Conservation (phyloP, 257 asterid genomes). For the Cinchona pubescens region DNA sequence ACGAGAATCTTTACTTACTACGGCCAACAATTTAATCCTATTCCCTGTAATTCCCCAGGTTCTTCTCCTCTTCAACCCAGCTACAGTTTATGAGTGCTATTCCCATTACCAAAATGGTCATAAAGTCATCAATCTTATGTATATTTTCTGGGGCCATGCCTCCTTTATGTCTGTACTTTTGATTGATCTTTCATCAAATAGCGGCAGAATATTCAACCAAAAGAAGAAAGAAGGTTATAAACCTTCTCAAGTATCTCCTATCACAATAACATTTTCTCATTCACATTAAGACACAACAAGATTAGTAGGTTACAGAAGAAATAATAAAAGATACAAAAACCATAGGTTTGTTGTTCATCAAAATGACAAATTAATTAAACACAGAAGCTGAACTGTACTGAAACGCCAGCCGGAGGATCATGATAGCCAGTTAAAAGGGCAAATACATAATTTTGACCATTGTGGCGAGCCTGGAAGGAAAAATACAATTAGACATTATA, state of each 20-base stretch:
- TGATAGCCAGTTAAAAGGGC: constrained; percentile 73
- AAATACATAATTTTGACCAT: constrained; percentile 73
- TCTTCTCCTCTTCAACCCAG: neutral
- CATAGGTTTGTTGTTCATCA: neutral
- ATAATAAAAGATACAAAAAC: neutral
- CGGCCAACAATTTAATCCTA: neutral
- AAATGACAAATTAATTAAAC: constrained; percentile 5
- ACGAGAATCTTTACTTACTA: neutral
- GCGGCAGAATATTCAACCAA: neutral
- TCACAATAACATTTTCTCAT: neutral
- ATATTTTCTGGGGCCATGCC: neutral
- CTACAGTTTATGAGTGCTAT: neutral
- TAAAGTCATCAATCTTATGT: neutral
- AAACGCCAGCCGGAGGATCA: constrained; percentile 78
- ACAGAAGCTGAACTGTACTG: constrained; percentile 44
- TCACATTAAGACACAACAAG: neutral
- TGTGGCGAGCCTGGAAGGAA: constrained; percentile 66
- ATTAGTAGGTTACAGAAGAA: neutral
- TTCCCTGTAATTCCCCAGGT: neutral
- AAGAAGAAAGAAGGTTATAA: no score
- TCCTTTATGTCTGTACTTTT: neutral
- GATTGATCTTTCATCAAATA: no score
- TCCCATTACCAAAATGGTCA: neutral
- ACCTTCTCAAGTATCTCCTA: neutral
- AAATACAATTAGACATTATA: constrained; percentile 15